phyloP scores from a whole-genome alignment of 1,284 basidiomycete species.

The Phlebopus sp. region DNA sequence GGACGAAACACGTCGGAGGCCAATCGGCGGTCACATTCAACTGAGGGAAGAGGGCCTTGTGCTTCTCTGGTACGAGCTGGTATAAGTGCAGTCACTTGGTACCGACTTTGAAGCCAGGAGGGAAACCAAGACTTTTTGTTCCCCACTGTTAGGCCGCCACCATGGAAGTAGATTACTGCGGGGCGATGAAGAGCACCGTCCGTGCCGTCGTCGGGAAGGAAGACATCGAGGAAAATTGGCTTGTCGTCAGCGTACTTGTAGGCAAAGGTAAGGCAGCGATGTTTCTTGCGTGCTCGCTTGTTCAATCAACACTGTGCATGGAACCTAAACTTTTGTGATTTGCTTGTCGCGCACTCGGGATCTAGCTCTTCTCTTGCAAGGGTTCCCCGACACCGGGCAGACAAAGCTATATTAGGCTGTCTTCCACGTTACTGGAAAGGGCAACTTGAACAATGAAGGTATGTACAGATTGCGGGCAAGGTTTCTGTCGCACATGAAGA shows the following conservation, averaged over 20 bases:
- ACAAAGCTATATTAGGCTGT: too few relatives aligned
- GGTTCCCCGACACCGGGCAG: too few relatives aligned
- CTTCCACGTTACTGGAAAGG: too few relatives aligned
- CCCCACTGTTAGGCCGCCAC: constrained; percentile 59
- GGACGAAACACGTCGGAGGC: constrained; percentile 54
- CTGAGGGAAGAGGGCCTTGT: constrained; percentile 52
- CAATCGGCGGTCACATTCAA: constrained; percentile 41
- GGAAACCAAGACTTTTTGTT: constrained; percentile 60
- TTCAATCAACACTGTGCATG: too few relatives aligned
- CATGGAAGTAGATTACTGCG: constrained; percentile 61
- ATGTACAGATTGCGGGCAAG: too few relatives aligned
- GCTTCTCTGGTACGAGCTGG: constrained; percentile 36
- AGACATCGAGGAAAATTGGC: constrained; percentile 32
- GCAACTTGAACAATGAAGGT: too few relatives aligned
- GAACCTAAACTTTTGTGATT: too few relatives aligned
- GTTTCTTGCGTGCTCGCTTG: too few relatives aligned
- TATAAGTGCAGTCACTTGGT: background rate
- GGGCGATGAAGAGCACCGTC: background rate
- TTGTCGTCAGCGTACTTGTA: constrained; percentile 17
- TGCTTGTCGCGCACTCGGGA: too few relatives aligned
- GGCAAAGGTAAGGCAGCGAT: constrained; percentile 11
- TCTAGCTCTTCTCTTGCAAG: too few relatives aligned
- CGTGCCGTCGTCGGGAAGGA: constrained; percentile 24
- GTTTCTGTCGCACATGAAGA: too few relatives aligned
- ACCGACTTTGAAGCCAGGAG: constrained; percentile 55